Evolutionary conservation across 345 rosid genomes (phyloP).

Genomic region (Eucalyptus shirleyi): DNA sequence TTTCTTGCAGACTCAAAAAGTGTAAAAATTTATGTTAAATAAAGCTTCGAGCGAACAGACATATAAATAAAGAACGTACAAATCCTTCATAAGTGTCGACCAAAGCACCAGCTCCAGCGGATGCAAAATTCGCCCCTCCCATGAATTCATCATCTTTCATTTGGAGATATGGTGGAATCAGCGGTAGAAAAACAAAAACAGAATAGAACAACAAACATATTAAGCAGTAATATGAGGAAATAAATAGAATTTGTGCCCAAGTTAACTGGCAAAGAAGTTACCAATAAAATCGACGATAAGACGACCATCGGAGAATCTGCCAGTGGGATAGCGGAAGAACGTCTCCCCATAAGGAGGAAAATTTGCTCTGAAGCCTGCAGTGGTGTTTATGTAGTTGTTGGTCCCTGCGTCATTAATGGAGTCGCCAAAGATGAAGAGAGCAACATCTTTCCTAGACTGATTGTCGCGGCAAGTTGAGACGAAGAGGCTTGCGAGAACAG

Average conservation of each 20-base stretch:
- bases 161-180: slow-evolving; percentile 2
- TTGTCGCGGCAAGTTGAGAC: background rate
- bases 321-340: slow-evolving; percentile 7
- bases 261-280: background rate
- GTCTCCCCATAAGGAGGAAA: slow-evolving; percentile 14
- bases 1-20: background rate
- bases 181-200: background rate
- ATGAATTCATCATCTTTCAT: background rate
- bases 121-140: slow-evolving; percentile 10
- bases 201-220: background rate
- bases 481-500: background rate
- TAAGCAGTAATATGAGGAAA: background rate
- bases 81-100: background rate
- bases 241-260: background rate
- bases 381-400: slow-evolving; percentile 11
- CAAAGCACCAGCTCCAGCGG: slow-evolving; percentile 5
- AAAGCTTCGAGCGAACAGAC: background rate
- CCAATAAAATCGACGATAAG: slow-evolving; percentile 16
- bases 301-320: slow-evolving; percentile 12
- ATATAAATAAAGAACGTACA: background rate
- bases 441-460: background rate
- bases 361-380: background rate
- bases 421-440: slow-evolving; percentile 24
- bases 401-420: slow-evolving; percentile 20
- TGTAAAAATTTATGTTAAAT: background rate